These are phyloP conservation scores for Aspergillus funiculosus DNA, from an alignment of 495 filamentous ascomycete species.

Conservation along the genomic window DNA sequence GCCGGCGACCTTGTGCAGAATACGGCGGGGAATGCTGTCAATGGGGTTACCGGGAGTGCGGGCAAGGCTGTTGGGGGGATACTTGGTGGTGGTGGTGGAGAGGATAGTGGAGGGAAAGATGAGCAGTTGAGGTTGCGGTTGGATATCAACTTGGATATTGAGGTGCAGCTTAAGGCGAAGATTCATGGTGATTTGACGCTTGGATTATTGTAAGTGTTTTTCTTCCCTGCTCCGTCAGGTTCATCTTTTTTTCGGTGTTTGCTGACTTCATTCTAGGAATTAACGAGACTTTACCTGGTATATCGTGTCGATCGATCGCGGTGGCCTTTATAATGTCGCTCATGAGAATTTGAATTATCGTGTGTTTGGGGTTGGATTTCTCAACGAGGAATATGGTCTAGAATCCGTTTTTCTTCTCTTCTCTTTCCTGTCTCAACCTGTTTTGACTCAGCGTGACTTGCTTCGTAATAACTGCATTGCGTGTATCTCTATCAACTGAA, in stretches of 20 bases:
- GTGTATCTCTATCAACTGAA: slow-evolving; percentile 16
- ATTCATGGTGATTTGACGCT: slow-evolving; percentile 88
- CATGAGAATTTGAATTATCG: too few species aligned
- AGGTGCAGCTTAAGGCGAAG: slow-evolving; percentile 85
- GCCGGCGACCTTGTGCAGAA: slow-evolving; percentile 54
- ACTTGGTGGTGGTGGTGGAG: slow-evolving; percentile 33
- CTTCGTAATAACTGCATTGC: slow-evolving; percentile 13
- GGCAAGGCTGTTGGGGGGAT: slow-evolving; percentile 54
- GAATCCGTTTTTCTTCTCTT: slow-evolving; percentile 2
- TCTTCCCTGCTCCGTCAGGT: slow-evolving; percentile 5
- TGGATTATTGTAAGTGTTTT: slow-evolving; percentile 74
- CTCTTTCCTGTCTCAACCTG: slow-evolving; percentile 3
- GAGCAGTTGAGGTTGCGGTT: slow-evolving; percentile 73
- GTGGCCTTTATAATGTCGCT: too few species aligned
- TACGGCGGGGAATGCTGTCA: slow-evolving; percentile 57
- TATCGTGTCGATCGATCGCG: too few species aligned
- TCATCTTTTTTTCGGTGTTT: background rate
- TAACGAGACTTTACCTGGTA: too few species aligned
- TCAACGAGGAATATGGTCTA: slow-evolving; percentile 9
- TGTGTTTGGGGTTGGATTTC: too few species aligned
- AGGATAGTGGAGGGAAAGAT: slow-evolving; percentile 45
- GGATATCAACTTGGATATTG: slow-evolving; percentile 82
- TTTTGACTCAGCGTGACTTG: slow-evolving; percentile 11
- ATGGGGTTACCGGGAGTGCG: slow-evolving; percentile 49
- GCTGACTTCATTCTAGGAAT: background rate